Percentiles rank a stretch among this genome's conserved stretches.
Conservation (phyloP, 192 early-diverging fungal species). For the Rhizophagus clarus region DNA sequence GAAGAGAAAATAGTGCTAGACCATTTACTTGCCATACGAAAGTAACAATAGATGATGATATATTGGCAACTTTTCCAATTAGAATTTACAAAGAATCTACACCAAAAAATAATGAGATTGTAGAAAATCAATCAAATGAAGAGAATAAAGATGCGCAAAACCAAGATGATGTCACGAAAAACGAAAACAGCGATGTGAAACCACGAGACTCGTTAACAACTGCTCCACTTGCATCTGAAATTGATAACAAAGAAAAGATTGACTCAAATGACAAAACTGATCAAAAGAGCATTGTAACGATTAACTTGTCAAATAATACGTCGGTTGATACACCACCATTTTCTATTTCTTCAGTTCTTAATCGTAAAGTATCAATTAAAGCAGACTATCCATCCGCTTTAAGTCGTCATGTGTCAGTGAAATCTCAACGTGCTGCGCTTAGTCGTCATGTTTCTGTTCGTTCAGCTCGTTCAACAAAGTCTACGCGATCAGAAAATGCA, state of each 20-base stretch:
- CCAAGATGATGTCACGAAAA: not conserved
- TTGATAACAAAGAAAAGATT: not conserved
- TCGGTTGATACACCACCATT: not conserved
- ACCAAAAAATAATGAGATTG: not conserved
- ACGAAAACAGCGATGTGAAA: not conserved
- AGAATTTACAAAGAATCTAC: not conserved
- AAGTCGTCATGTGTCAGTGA: not conserved
- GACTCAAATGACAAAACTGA: not conserved
- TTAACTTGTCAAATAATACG: not conserved
- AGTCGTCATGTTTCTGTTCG: not conserved
- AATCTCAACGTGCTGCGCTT: not conserved
- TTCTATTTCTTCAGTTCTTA: not conserved
- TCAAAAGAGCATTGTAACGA: not conserved
- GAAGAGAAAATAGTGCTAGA: not conserved
- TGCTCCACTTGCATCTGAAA: not conserved
- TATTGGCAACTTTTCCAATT: not conserved
- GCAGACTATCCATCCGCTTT: not conserved
- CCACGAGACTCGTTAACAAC: no score
- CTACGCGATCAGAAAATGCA: not conserved
- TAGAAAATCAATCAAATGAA: not conserved
- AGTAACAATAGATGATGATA: not conserved
- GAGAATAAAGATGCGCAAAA: not conserved
- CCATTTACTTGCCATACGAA: not conserved
- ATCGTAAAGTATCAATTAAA: not conserved
- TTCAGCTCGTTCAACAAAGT: slow-evolving; percentile 8